A percentile compares a stretch with the other conserved stretches of the same genome.
These are phyloP conservation scores for Exophiala sp. DNA, from an alignment of 2,329 filamentous ascomycete genomes.

Conservation along the genomic window DNA sequence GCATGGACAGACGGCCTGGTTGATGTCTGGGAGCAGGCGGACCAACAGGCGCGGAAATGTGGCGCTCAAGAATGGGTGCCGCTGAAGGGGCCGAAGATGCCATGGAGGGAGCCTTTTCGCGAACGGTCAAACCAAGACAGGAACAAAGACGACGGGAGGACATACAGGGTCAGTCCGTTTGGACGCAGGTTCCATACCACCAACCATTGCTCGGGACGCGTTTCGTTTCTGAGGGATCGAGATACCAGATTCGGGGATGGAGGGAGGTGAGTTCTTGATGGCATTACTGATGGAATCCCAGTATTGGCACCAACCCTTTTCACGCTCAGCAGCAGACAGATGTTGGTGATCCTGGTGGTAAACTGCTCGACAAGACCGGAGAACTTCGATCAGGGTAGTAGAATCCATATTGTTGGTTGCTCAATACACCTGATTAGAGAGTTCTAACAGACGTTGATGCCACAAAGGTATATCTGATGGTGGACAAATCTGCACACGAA, in stretches of 20 bases:
- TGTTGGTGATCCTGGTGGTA: slow-evolving; percentile 24
- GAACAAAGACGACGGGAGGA: slow-evolving; percentile 18
- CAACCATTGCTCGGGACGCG: slow-evolving; percentile 25
- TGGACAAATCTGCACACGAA: slow-evolving; percentile 5
- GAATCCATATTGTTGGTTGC: slow-evolving; percentile 16
- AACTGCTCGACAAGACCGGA: slow-evolving; percentile 20
- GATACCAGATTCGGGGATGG: slow-evolving; percentile 10
- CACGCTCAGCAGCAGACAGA: slow-evolving; percentile 20
- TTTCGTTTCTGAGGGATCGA: slow-evolving; percentile 25
- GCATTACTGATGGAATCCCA: slow-evolving; percentile 17
- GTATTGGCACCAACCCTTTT: slow-evolving; percentile 19
- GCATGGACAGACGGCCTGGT: slow-evolving; percentile 2
- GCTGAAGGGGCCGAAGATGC: slow-evolving; percentile 22
- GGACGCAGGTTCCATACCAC: slow-evolving; percentile 39
- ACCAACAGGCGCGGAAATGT: slow-evolving; percentile 23
- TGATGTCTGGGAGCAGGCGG: slow-evolving; percentile 7
- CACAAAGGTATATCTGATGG: not conserved
- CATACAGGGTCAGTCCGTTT: slow-evolving; percentile 33
- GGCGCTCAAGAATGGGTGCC: slow-evolving; percentile 26
- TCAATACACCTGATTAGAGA: not conserved
- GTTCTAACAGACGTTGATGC: not conserved
- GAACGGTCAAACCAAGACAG: slow-evolving; percentile 27
- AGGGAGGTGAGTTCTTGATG: slow-evolving; percentile 6
- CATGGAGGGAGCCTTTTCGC: slow-evolving; percentile 14
- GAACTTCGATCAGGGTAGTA: slow-evolving; percentile 18